These are phyloP conservation scores for Fusarium sp. DNA, from an alignment of 2,329 filamentous ascomycete species.

Conservation along the genomic window DNA sequence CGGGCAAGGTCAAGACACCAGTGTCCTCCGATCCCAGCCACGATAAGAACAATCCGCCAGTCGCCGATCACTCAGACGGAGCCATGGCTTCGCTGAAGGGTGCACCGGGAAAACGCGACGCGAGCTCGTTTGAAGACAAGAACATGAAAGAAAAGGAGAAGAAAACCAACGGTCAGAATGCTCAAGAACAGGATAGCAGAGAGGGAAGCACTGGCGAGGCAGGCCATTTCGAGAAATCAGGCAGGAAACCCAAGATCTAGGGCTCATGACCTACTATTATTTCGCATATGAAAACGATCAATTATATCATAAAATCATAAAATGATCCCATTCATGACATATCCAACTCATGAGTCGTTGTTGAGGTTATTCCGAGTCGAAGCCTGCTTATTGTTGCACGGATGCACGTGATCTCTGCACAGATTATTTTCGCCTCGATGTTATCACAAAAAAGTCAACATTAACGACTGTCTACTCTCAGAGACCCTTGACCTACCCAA, in stretches of 20 bases:
- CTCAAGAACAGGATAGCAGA: slow-evolving; percentile 8
- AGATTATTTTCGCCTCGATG: not conserved
- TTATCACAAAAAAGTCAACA: not conserved
- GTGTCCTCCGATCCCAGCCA: slow-evolving; percentile 6
- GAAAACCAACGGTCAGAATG: slow-evolving; percentile 14
- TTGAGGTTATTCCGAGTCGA: not conserved
- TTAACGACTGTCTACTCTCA: not conserved
- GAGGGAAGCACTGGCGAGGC: not conserved
- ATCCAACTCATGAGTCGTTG: too few species aligned
- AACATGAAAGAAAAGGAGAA: slow-evolving; percentile 14
- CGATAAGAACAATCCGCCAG: not conserved
- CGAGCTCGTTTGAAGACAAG: slow-evolving; percentile 3
- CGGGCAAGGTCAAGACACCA: slow-evolving; percentile 5
- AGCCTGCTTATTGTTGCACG: not conserved
- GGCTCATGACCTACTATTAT: accelerated
- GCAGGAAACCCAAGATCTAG: slow-evolving; percentile 3
- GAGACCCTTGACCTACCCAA: not conserved
- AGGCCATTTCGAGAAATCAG: slow-evolving; percentile 9
- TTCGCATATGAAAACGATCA: accelerated
- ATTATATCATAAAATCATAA: too few species aligned
- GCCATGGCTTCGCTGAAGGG: slow-evolving; percentile 22
- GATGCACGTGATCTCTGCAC: slow-evolving; percentile 3
- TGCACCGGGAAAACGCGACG: slow-evolving; percentile 4
- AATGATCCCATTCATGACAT: too few species aligned
- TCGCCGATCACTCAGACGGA: slow-evolving; percentile 6